Conservation (phyloP, 257 asterid species). For the Salvia miltiorrhiza region DNA sequence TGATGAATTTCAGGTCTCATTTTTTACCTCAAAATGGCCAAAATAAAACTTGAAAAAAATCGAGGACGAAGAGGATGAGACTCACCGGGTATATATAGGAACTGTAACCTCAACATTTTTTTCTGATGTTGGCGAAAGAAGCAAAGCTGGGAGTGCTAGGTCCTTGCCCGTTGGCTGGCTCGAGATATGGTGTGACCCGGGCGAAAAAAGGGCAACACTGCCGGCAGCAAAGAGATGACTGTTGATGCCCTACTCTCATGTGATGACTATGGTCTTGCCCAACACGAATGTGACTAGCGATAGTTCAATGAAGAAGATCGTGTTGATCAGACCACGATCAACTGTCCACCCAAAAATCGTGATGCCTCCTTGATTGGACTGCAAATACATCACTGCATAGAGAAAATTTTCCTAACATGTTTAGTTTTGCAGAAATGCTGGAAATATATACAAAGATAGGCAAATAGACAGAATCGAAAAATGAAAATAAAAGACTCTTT, state of each 20-base stretch:
- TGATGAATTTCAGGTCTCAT: not conserved
- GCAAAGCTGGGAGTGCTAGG: not conserved
- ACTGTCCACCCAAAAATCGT: constrained; percentile 88
- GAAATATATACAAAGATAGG: not conserved
- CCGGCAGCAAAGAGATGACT: not conserved
- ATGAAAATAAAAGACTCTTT: not conserved
- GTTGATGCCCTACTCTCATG: constrained; percentile 20
- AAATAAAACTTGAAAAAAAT: not conserved
- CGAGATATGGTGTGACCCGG: not conserved
- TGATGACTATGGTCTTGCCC: constrained; percentile 59
- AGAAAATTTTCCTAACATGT: not conserved
- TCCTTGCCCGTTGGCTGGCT: not conserved
- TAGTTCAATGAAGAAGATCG: constrained; percentile 67
- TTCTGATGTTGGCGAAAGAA: not conserved
- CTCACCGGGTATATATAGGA: not conserved
- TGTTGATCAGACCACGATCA: constrained; percentile 78
- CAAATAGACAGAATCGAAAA: not conserved
- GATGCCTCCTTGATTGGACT: constrained; percentile 78
- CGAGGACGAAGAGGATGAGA: not conserved
- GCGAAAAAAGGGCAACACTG: not conserved
- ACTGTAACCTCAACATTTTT: not conserved
- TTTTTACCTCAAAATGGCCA: not conserved
- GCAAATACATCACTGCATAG: constrained; percentile 75
- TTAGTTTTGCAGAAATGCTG: not conserved
- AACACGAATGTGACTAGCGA: constrained; percentile 65